Conservation (phyloP, 768 basidiomycete genomes). For the Tricholoma hemisulphureum region DNA sequence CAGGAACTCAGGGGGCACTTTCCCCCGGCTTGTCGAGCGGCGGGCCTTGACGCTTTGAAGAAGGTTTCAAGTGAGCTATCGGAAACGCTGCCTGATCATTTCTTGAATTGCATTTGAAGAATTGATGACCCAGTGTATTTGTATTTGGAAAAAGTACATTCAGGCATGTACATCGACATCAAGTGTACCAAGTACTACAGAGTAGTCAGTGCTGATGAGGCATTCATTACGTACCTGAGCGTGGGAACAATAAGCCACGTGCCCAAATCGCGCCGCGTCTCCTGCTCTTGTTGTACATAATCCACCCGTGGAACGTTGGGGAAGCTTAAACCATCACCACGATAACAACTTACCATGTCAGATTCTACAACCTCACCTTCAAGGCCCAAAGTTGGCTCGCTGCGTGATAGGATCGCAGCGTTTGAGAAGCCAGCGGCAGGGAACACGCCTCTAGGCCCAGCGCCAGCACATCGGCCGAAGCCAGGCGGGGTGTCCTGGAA, state of each 20-base stretch:
- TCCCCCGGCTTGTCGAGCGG: constrained; percentile 28
- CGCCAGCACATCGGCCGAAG: constrained; percentile 59
- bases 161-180: too few species aligned
- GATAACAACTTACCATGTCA: constrained; percentile 43
- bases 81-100: constrained; percentile 13
- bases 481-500: constrained; percentile 73
- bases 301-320: not conserved
- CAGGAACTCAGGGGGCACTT: constrained; percentile 28
- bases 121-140: too few species aligned
- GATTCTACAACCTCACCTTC: constrained; percentile 52
- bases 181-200: too few species aligned
- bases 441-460: constrained; percentile 30
- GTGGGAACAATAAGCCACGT: constrained; percentile 6
- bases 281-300: not conserved
- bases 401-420: constrained; percentile 86
- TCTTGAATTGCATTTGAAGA: not conserved
- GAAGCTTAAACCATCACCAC: constrained; percentile 15
- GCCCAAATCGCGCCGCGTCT: not conserved
- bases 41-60: constrained; percentile 28
- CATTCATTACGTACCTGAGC: constrained; percentile 2
- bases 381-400: constrained; percentile 70
- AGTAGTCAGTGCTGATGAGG: too few species aligned
- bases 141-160: too few species aligned
- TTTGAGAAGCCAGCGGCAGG: constrained; percentile 71
- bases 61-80: constrained; percentile 6